phyloP scores from a whole-genome alignment of 345 rosid species.

The Capsella bursapastoris region DNA sequence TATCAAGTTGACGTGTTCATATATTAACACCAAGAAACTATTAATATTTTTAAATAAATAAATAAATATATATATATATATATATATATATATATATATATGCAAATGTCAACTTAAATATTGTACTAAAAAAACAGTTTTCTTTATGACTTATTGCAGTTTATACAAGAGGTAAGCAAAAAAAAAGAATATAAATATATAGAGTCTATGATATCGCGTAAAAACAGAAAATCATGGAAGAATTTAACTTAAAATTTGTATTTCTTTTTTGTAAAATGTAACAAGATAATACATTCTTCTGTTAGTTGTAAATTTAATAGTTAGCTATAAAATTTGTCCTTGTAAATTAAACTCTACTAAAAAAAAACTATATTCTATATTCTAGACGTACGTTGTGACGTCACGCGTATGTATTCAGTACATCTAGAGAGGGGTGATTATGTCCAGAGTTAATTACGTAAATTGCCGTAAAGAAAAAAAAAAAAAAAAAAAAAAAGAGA shows the following conservation, averaged over 20 bases:
- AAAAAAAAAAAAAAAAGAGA: not conserved
- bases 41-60: too few species aligned
- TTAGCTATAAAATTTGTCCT: not conserved
- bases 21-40: too few species aligned
- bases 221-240: too few species aligned
- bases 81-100: not conserved
- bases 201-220: not conserved
- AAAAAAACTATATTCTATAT: not conserved
- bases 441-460: not conserved
- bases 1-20: too few species aligned
- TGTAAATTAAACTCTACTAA: too few species aligned
- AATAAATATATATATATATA: not conserved
- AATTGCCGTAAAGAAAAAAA: not conserved
- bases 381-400: constrained; percentile 10
- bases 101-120: not conserved
- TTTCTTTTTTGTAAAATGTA: not conserved
- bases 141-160: not conserved
- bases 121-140: not conserved
- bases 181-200: not conserved
- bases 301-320: too few species aligned
- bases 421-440: not conserved
- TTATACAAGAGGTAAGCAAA: not conserved
- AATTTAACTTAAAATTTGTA: too few species aligned
- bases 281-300: not conserved
- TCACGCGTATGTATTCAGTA: constrained; percentile 27